Evolutionary conservation across 257 asterid species (phyloP).

Genomic region (Hygrophila difformis): DNA sequence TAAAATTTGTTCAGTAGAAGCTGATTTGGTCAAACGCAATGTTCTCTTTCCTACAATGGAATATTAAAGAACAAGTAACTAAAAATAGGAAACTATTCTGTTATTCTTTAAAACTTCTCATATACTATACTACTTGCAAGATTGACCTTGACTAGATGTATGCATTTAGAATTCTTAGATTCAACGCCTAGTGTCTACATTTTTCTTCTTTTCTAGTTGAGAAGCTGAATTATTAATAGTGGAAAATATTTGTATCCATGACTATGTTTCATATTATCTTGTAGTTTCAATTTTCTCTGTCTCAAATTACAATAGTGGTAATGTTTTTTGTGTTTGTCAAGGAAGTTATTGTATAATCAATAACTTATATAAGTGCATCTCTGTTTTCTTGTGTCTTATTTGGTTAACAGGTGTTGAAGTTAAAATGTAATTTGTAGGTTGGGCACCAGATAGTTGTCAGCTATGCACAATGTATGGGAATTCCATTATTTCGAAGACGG

Average conservation of each 20-base stretch:
- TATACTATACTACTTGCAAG: conserved; percentile 9
- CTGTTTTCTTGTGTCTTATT: conserved; percentile 6
- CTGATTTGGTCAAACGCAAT: background rate
- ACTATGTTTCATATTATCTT: background rate
- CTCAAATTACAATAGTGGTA: background rate
- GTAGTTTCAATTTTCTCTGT: background rate
- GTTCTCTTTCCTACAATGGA: conserved; percentile 5
- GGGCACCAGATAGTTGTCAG: conserved; percentile 88
- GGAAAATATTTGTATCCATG: conserved; percentile 9
- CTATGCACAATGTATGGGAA: conserved; percentile 88
- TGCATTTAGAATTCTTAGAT: background rate
- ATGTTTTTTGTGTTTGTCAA: background rate
- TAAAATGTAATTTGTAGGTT: conserved; percentile 43
- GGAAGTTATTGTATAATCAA: conserved; percentile 1
- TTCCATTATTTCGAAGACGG: conserved; percentile 88
- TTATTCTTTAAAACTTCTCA: conserved; percentile 1
- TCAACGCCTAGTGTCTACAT: background rate
- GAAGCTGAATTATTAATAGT: background rate
- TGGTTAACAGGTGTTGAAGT: background rate
- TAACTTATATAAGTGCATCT: background rate
- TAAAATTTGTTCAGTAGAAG: background rate
- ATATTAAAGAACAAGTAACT: background rate
- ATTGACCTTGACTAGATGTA: conserved; percentile 6
- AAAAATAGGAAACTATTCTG: background rate
- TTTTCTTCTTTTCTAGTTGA: background rate